Evolutionary conservation across 176 grass and related monocot genomes (phyloP), one percentile per base, ranked within the genome.

Genomic region (Thalia dealbata): DNA sequence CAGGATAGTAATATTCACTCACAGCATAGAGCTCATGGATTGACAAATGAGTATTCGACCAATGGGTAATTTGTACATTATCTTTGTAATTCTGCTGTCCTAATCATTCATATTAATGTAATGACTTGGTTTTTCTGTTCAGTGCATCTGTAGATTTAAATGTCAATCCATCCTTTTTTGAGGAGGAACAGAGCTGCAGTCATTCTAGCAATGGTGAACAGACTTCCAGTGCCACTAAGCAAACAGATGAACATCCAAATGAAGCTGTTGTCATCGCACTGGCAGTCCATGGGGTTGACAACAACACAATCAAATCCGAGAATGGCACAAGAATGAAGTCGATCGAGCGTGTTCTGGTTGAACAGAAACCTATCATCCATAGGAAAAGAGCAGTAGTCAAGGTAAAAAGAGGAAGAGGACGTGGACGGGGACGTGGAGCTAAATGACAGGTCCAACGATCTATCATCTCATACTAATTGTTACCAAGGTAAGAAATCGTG

Each of bases 161-260:
- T 8, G 74, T 62, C 62, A 84, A 91, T 25, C 86, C 90, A 32
- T 88, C 79, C 6, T 88, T 81, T 2, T 75, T 52, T 28, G 81
- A 83, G 46, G 87, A 86, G 61, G 83, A 83, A 14, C 85, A 85
- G 10, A 84, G 84, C 61, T 81, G 46, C 64, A 90, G 78, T 38
- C 88, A 87, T 76, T 87, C 69, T 14, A 84, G 74, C 24, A 81
- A 72, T 73, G 82, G 58, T 28, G 58, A 61, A 6, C 35, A 30
- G 43, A 46, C 73, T 63, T 12, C 51, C 0, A 21, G 27, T 50
- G 56, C 45, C 11, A 21, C 28, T 61, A 15, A 56, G 21, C 32
- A 28, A 38, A 50, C 15, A 1, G 3, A 21, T 21, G 24, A 62
- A 35, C 52, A 60, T 62, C 16, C 43, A 61, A 62, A 13, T 61